phyloP scores from a whole-genome alignment of 371 early-diverging fungal species.

The Umbelopsis sp. region DNA sequence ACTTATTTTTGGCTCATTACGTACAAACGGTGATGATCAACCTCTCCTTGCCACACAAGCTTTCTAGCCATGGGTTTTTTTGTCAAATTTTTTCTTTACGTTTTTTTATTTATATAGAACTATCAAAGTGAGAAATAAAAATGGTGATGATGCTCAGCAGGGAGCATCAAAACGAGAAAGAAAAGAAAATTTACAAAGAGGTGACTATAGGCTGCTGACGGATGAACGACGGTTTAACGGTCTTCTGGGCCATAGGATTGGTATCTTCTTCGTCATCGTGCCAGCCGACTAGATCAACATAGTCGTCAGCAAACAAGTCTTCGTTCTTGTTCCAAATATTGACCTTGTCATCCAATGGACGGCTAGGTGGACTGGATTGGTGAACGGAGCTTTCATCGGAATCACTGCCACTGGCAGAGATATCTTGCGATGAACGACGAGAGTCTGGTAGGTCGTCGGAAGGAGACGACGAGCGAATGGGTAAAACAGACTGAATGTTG shows the following conservation, averaged over 20 bases:
- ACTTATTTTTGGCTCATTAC: too few relatives aligned
- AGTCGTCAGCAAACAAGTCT: conserved; percentile 9
- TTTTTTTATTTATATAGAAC: neutral
- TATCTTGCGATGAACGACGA: conserved; percentile 9
- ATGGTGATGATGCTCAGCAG: neutral
- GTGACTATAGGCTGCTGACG: neutral
- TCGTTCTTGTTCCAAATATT: conserved; percentile 15
- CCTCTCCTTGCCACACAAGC: too few relatives aligned
- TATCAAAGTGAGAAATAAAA: neutral
- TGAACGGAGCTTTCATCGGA: conserved; percentile 14
- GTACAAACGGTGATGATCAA: too few relatives aligned
- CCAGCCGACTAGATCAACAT: conserved; percentile 16
- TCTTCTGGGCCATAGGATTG: neutral
- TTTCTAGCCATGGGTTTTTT: neutral
- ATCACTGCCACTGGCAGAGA: conserved; percentile 17
- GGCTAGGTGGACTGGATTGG: conserved; percentile 16
- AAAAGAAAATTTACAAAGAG: conserved; percentile 16
- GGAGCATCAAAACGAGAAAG: neutral
- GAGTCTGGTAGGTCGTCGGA: conserved; percentile 1
- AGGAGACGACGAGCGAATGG: conserved; percentile 1
- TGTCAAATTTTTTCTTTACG: neutral
- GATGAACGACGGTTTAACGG: conserved; percentile 15
- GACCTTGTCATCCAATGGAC: conserved; percentile 9
- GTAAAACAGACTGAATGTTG: neutral
- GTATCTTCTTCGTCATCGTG: conserved; percentile 14